Evolutionary conservation across 2,329 filamentous ascomycete genomes (phyloP).

Genomic region (Stagonosporopsis rhizophila): DNA sequence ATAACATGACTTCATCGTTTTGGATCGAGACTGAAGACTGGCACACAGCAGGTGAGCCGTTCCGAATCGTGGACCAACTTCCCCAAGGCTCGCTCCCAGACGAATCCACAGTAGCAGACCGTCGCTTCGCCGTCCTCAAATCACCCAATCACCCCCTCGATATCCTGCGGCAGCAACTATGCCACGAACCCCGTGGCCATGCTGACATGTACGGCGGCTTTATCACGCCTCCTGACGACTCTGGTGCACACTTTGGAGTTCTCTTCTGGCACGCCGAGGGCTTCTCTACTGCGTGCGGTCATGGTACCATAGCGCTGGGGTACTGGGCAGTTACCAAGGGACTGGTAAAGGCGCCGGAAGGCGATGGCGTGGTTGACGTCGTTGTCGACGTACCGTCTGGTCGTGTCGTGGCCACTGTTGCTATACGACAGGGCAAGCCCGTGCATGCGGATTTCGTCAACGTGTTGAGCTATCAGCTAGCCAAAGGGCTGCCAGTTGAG

Average conservation of each 20-base stretch:
- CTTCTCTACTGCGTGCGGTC: constrained; percentile 61
- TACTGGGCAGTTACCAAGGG: constrained; percentile 16
- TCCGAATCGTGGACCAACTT: constrained; percentile 14
- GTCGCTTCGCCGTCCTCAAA: constrained; percentile 7
- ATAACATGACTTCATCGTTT: constrained; percentile 1
- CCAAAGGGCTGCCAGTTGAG: neutral
- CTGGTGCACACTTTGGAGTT: constrained; percentile 59
- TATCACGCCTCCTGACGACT: constrained; percentile 48
- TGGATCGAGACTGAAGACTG: constrained; percentile 20
- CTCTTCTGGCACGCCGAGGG: constrained; percentile 58
- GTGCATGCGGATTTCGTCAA: constrained; percentile 20
- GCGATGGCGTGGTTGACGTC: constrained; percentile 7
- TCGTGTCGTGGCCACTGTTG: constrained; percentile 9
- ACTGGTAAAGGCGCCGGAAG: constrained; percentile 4
- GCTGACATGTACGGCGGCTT: constrained; percentile 62
- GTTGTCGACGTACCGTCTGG: constrained; percentile 21
- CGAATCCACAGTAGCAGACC: constrained; percentile 11
- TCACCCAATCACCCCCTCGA: constrained; percentile 10
- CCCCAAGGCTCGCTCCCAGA: constrained; percentile 4
- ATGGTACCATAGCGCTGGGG: constrained; percentile 60
- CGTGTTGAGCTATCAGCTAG: constrained; percentile 13
- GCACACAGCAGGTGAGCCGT: constrained; percentile 21
- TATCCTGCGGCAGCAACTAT: constrained; percentile 12
- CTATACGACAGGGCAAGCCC: constrained; percentile 5
- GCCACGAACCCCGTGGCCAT: constrained; percentile 57